Base-by-base conservation (phyloP, 768 basidiomycete species). In the Russula sp. region DNA sequence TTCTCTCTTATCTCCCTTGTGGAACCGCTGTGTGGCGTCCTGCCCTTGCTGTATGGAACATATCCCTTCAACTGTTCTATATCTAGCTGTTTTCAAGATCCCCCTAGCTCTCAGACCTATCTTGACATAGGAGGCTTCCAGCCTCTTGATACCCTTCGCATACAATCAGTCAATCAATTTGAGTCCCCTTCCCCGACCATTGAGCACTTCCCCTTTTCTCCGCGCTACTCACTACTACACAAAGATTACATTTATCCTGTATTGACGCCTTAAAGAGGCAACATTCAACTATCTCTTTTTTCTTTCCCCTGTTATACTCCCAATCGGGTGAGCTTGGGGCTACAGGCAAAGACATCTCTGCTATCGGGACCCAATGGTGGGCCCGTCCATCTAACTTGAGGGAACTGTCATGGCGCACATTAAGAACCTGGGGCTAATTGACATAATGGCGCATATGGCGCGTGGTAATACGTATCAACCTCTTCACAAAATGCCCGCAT, bases 231-330 rank as follows among this genome's bases (percentile, higher is more conserved):
- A 18, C 51, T 48, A 48, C 22, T 14, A 49, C 54, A 45, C 60
- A 56, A 36, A 50, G 49, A n/a, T 43, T 61, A 61, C n/a, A 61
- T 38, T 61, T 61, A 61, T 61, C 60, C 48, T 61, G 60, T 61
- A 61, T 61, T 56, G 60, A 49, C 41, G 42, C 32, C 51, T 45
- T 42, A 46, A 41, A 56, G 42, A 61, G 49, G 56, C 48, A 53
- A 49, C 54, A 36, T 56, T 43, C 55, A 57, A 56, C 39, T 61
- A 55, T 61, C 56, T 61, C 55, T 32, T 45, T 36, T 35, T 22
- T 46, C 47, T 52, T 7, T 14, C 7, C 6, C 14, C 11, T 16
- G n/a, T 13, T 5, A 32, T 5, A 6, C 16, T 41, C 54, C 54
- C 35, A 48, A 29, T 56, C 43, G 39, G 56, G 55, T 3, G 41